Conservation (phyloP, 2,329 filamentous ascomycete species). For the Bipolaris gigantea region DNA sequence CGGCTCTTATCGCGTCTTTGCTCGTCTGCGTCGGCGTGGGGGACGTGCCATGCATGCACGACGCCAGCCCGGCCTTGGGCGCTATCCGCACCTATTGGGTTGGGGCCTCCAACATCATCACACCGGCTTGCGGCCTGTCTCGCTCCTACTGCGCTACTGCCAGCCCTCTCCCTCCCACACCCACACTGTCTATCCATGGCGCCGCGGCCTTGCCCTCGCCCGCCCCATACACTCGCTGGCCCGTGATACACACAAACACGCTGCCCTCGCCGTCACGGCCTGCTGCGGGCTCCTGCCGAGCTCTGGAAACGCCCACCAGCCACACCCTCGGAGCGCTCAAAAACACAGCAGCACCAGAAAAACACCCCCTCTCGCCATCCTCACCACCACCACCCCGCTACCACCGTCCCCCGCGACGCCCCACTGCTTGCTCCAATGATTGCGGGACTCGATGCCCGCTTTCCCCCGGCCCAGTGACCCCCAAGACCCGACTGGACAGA, state of each 20-base stretch:
- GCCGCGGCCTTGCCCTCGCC: constrained; percentile 8
- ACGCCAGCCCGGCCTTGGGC: constrained; percentile 4
- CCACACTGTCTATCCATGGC: not conserved
- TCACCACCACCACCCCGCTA: not conserved
- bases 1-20: constrained; percentile 10
- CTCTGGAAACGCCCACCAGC: constrained; percentile 11
- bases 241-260: not conserved
- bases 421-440: constrained; percentile 24
- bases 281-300: constrained; percentile 7
- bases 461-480: constrained; percentile 28
- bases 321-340: constrained; percentile 1
- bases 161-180: constrained; percentile 5
- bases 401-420: constrained; percentile 13
- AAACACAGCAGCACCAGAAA: constrained; percentile 9
- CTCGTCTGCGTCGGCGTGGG: not conserved
- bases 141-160: constrained; percentile 2
- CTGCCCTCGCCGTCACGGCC: not conserved
- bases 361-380: not conserved
- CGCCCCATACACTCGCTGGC: constrained; percentile 16
- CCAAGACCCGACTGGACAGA: constrained; percentile 20
- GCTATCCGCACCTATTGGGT: constrained; percentile 8
- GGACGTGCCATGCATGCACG: not conserved
- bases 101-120: constrained; percentile 12
- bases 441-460: constrained; percentile 29
- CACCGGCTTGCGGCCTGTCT: constrained; percentile 1